Percentiles rank a stretch among this genome's conserved stretches.
Conservation (phyloP, 805 yeast genomes). For the Pichia cephalocereana region DNA sequence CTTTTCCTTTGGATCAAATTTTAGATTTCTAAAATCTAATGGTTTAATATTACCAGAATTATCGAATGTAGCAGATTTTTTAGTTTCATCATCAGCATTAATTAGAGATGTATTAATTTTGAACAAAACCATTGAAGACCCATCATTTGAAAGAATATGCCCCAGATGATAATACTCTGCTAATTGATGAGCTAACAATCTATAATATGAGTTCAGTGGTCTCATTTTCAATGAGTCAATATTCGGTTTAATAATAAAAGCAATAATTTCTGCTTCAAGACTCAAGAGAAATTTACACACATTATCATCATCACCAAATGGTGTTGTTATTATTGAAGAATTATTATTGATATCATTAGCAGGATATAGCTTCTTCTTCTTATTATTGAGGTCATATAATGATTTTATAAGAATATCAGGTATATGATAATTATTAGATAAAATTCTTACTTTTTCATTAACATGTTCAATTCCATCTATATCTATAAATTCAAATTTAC, state of each 20-base stretch:
- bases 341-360: not conserved
- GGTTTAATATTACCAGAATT: conserved; percentile 26
- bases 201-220: conserved; percentile 59
- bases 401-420: conserved; percentile 25
- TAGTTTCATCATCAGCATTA: conserved; percentile 27
- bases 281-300: conserved; percentile 33
- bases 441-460: conserved; percentile 13
- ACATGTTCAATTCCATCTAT: not conserved
- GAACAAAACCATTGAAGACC: conserved; percentile 35
- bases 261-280: conserved; percentile 38
- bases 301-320: conserved; percentile 28
- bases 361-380: conserved; percentile 3
- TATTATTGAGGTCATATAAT: conserved; percentile 21
- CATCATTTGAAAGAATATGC: conserved; percentile 46
- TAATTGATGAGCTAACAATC: conserved; percentile 59
- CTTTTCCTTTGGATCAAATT: conserved; percentile 25
- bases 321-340: not conserved
- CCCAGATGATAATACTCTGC: conserved; percentile 59
- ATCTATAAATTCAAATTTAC: conserved; percentile 3
- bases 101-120: conserved; percentile 29
- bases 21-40: conserved; percentile 21
- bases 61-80: conserved; percentile 23
- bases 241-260: conserved; percentile 34
- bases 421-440: conserved; percentile 17
- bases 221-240: conserved; percentile 34